Evolutionary conservation across 805 yeast genomes (phyloP).

Genomic region (Zygosaccharomyces pseudorouxii): DNA sequence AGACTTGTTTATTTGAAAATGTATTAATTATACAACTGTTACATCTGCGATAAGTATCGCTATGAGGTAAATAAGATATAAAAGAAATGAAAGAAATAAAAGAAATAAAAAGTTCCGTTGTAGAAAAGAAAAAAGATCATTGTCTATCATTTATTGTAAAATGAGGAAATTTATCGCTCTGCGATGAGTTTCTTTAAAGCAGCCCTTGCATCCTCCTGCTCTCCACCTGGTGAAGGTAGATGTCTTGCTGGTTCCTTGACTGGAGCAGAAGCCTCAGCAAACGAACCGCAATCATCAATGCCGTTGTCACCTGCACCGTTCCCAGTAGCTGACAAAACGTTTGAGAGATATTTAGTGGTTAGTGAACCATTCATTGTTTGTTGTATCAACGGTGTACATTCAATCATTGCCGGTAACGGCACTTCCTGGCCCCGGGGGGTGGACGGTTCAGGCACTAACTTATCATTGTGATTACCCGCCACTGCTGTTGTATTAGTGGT

Average conservation of each 20-base stretch:
- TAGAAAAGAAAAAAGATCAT: not conserved
- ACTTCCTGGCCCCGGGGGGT: conserved; percentile 18
- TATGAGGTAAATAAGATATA: not conserved
- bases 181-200: conserved; percentile 30
- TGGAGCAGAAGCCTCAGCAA: not conserved
- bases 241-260: conserved; percentile 8
- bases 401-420: conserved; percentile 19
- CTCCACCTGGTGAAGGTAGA: conserved; percentile 6
- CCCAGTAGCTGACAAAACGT: conserved; percentile 9
- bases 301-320: not conserved
- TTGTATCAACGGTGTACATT: conserved; percentile 33
- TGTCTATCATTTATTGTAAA: not conserved
- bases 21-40: not conserved
- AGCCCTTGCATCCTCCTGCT: conserved; percentile 31
- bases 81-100: not conserved
- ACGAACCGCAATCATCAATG: not conserved
- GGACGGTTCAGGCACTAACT: conserved; percentile 13
- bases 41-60: not conserved
- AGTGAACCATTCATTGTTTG: conserved; percentile 33
- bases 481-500: not conserved
- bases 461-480: not conserved
- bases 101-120: not conserved
- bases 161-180: conserved; percentile 15
- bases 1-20: not conserved
- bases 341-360: conserved; percentile 18